Base-by-base conservation (phyloP, 2,329 filamentous ascomycete genomes). In the Capronia americana region DNA sequence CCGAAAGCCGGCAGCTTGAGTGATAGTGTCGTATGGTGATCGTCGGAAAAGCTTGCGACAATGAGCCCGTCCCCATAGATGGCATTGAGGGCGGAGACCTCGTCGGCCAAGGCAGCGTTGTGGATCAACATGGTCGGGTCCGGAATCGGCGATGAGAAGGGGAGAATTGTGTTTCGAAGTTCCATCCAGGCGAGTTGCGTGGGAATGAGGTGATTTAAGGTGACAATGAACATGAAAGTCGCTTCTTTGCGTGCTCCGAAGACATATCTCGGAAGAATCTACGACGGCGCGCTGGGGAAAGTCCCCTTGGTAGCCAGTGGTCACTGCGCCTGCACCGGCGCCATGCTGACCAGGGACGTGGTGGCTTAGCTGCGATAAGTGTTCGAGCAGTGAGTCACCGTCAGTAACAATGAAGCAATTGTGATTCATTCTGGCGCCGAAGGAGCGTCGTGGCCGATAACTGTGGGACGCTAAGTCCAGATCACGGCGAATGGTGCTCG, bases 41-140 rank as follows among this genome's bases (percentile, higher is more conserved):
- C 23, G 14, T 57, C 20, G 12, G 57, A 57, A 41, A 61, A 65
- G 26, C 57, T 65, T 5, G 41, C 57, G 10, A 17, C 46, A 10
- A 65, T 14, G 11, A 30, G 26, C 10, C 41, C 41, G 10, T 61
- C 63, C 3, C 63, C 53, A 44, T 65, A 65, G 51, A 65, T 65
- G 14, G 63, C 63, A 46, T 65, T 65, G 63, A 65, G 63, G 23
- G 57, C 63, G 7, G 24, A 24, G 11, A 65, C 54, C 51, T 65
- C 63, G 20, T 65, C 63, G 28, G 58, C 58, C 48, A 61, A 17
- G 12, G 46, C 46, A 50, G 20, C 2, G 8, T 61, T 61, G 23
- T 61, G 48, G 58, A 61, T 53, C 11, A 54, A 41, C 48, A 61
- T 61, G 30, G 11, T 48, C 2, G 20, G 11, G 30, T 30, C 4